A percentile compares a stretch with the other conserved stretches of the same genome.
These are phyloP conservation scores for Cladophialophora exuberans DNA, from an alignment of 2,329 filamentous ascomycete genomes.

Conservation along the genomic window DNA sequence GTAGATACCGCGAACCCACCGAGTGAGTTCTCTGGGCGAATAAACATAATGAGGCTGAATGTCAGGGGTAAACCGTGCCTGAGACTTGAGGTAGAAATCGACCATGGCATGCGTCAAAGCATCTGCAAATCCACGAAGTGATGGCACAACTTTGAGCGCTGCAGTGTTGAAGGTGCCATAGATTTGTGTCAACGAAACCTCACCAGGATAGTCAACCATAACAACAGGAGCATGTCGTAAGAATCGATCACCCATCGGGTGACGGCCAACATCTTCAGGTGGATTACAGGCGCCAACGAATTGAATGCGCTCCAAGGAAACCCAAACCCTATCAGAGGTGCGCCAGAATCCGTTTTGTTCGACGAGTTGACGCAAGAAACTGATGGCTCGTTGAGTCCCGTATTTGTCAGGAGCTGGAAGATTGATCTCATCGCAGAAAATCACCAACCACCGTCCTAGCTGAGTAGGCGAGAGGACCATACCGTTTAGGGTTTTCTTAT, in stretches of 20 bases:
- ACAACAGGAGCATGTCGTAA: constrained; percentile 95
- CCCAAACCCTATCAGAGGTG: constrained; percentile 96
- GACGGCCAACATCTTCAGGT: constrained; percentile 94
- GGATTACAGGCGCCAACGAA: constrained; percentile 99
- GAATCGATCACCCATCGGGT: constrained; percentile 89
- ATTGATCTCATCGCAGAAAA: constrained; percentile 99
- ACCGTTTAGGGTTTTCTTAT: constrained; percentile 96
- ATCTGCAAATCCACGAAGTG: constrained; percentile 92
- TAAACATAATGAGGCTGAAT: constrained; percentile 99
- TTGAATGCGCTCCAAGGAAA: constrained; percentile 94
- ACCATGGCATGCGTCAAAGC: constrained; percentile 97
- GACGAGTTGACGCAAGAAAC: constrained; percentile 94
- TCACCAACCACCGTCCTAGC: constrained; percentile 94
- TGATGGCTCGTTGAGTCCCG: constrained; percentile 94
- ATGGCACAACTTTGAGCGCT: constrained; percentile 93
- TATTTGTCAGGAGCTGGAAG: constrained; percentile 97
- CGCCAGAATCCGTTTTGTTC: constrained; percentile 99
- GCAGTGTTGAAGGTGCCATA: constrained; percentile 98
- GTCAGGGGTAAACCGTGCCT: constrained; percentile 89
- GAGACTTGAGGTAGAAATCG: constrained; percentile 90
- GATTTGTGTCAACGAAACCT: constrained; percentile 92
- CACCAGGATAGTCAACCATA: constrained; percentile 99
- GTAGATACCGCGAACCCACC: constrained; percentile 97
- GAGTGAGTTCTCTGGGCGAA: constrained; percentile 94
- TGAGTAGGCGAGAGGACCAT: constrained; percentile 95